Evolutionary conservation across 352 stramenopile genomes (phyloP).

Genomic region (Globisporangium spinosum): DNA sequence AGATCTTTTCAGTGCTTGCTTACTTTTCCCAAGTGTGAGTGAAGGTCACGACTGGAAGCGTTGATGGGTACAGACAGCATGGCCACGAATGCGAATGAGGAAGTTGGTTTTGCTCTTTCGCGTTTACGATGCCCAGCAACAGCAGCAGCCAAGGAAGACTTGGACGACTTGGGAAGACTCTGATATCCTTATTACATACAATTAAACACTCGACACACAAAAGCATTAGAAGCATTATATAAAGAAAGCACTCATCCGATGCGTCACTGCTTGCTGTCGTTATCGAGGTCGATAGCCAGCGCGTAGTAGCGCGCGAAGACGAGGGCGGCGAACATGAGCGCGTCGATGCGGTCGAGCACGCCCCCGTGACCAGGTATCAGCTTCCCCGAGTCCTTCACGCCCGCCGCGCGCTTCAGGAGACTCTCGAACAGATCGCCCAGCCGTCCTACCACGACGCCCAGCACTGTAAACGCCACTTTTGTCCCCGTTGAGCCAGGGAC

Average conservation of each 20-base stretch:
- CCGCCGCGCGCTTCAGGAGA: slow-evolving; percentile 94
- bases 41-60: not conserved
- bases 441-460: slow-evolving; percentile 91
- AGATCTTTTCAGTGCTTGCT: not conserved
- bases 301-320: slow-evolving; percentile 68
- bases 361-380: slow-evolving; percentile 95
- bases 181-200: not conserved
- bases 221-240: not conserved
- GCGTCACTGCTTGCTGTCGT: slow-evolving; percentile 19
- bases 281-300: slow-evolving; percentile 25
- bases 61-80: not conserved
- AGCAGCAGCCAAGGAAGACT: too few species aligned
- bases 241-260: not conserved
- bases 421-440: slow-evolving; percentile 95
- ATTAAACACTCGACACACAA: not conserved
- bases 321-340: slow-evolving; percentile 89
- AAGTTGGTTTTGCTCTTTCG: too few species aligned
- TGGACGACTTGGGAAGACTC: not conserved
- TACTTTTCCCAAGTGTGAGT: not conserved
- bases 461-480: slow-evolving; percentile 76
- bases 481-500: slow-evolving; percentile 77
- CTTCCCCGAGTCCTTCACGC: slow-evolving; percentile 94
- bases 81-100: too few species aligned
- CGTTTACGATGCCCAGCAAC: too few species aligned
- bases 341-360: slow-evolving; percentile 94